Evolutionary conservation across 768 basidiomycete species (phyloP), one percentile per base, ranked within the genome.

Genomic region (Hirschioporus abietinus): DNA sequence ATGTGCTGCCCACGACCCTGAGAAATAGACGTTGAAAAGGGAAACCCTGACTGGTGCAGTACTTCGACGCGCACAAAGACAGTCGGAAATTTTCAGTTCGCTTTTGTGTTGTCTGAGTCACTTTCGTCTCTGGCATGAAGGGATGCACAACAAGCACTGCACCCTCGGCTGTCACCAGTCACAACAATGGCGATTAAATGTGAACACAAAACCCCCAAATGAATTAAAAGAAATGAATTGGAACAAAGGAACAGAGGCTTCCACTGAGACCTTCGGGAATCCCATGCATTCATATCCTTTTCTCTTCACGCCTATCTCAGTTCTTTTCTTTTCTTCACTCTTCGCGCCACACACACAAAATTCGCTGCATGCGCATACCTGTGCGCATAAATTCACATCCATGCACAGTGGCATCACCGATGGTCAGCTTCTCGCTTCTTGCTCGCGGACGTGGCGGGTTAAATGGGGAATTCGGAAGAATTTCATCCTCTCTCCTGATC

Each of bases 381-480:
- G 30, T 30, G 30, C 4, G 30, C 30, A 30, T 8, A 30, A 30
- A 30, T 2, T 30, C 30, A 30, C 30, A 30, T 30, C 30, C 30
- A 30, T 30, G 30, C 30, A 30, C 30, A n/a, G n/a, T 30, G 30
- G 30, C 30, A 30, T 30, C 8, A 2, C 2, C 30, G 30, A 30
- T 30, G 4, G 30, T 30, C 30, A 30, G 30, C 30, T 30, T 30
- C 30, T 30, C 30, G 30, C 30, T 52, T 52, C 42, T 52, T 10
- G 42, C 42, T 52, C 42, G 42, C 42, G 42, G 42, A 52, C 42
- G 42, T 52, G 42, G 42, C 42, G 42, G 42, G 42, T 52, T 52
- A 52, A 15, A 52, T 52, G 42, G 42, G 42, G 42, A 52, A 52
- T 52, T 52, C 42, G 42, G 42, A 52, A 52, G 42, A 52, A 52